Base-by-base conservation (phyloP, 1,284 basidiomycete species). In the Uromyces viciae-fabae region DNA sequence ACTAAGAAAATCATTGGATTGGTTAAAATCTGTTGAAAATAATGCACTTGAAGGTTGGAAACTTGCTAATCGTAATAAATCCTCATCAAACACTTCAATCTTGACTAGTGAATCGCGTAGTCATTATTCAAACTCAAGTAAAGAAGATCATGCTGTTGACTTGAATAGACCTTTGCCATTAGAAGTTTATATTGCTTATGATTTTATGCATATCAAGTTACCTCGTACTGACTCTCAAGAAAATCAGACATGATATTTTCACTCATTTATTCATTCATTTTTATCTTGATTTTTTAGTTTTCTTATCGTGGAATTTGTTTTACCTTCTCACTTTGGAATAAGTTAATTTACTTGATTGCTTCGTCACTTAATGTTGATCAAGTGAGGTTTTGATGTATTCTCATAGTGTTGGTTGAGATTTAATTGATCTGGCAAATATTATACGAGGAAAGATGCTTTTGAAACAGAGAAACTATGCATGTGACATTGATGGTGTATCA, bases 201-300 rank as follows among this genome's bases (percentile, higher is more conserved):
- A 76, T 28, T 75, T 81, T 38, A 38, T 81, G 69, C 76, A 78
- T 31, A 58, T 78, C 49, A 78, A 78, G 36, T 3, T 78, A 2
- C 49, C 52, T 15, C 25, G 76, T 17, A 25, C 75, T 36, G 75
- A 77, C 28, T 22, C 9, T n/a, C n/a, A n/a, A n/a, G n/a, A n/a
- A 28, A 28, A 56, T 56, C 3, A n/a, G 11, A 56, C 7, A 4
- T 14, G 31, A 14, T 56, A 4, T 56, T n/a, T n/a, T n/a, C n/a
- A n/a, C n/a, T n/a, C n/a, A n/a, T n/a, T n/a, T n/a, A n/a, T n/a
- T n/a, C n/a, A n/a, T n/a, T n/a, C n/a, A n/a, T n/a, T n/a, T n/a
- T n/a, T n/a, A n/a, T n/a, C n/a, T n/a, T n/a, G n/a, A n/a, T n/a
- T n/a, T n/a, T n/a, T n/a, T n/a, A n/a, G n/a, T n/a, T n/a, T n/a